These are phyloP conservation scores for Phialophora expanda DNA, from an alignment of 2,329 filamentous ascomycete genomes.

Conservation along the genomic window DNA sequence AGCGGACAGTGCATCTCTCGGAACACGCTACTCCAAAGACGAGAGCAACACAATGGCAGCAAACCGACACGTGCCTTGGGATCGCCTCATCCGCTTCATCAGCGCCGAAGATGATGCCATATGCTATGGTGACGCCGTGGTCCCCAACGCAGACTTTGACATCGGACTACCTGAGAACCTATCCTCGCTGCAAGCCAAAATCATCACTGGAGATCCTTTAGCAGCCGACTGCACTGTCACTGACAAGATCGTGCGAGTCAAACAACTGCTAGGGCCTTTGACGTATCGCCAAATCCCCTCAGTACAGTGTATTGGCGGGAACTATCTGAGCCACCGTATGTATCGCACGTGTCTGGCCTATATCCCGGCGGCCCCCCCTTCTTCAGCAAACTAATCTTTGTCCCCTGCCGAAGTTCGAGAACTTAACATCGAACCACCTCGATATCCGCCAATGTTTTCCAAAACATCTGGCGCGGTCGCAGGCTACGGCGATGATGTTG, in stretches of 20 bases:
- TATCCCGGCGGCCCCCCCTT: background rate
- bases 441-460: slow-evolving; percentile 2
- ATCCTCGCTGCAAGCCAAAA: slow-evolving; percentile 1
- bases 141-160: slow-evolving; percentile 10
- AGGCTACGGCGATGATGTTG: slow-evolving; percentile 15
- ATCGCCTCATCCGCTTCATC: slow-evolving; percentile 16
- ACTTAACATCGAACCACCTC: slow-evolving; percentile 1
- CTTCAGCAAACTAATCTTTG: background rate
- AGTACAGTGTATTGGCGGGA: slow-evolving; percentile 17
- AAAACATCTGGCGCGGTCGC: slow-evolving; percentile 9
- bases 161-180: slow-evolving; percentile 3
- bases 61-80: slow-evolving; percentile 5
- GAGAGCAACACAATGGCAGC: background rate
- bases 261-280: slow-evolving; percentile 15
- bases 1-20: too few relatives aligned
- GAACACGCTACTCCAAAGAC: background rate
- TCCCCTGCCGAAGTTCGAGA: slow-evolving; percentile 2
- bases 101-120: slow-evolving; percentile 13
- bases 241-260: slow-evolving; percentile 8
- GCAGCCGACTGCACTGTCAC: slow-evolving; percentile 5
- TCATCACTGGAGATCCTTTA: slow-evolving; percentile 10
- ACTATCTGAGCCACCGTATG: slow-evolving; percentile 15
- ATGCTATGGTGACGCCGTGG: slow-evolving; percentile 12
- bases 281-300: slow-evolving; percentile 1
- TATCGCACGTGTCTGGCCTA: background rate